Evolutionary conservation across 441 rosid genomes (phyloP).

Genomic region (Flueggea neowawraea): DNA sequence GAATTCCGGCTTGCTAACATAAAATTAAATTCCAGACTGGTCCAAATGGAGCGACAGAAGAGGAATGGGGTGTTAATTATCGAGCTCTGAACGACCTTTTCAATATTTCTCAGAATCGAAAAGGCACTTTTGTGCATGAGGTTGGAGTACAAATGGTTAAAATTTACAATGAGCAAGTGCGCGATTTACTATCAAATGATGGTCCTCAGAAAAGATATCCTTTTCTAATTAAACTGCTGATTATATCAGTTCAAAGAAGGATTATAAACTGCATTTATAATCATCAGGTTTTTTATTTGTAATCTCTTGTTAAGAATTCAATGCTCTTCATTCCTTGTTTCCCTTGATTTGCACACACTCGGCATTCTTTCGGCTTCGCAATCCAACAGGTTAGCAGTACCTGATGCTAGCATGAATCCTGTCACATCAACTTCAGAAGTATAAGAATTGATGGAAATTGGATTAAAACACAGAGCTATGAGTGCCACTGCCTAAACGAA

Average conservation of each 20-base stretch:
- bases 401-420: slow-evolving; percentile 87
- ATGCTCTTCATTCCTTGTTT: slow-evolving; percentile 15
- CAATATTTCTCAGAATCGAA: slow-evolving; percentile 61
- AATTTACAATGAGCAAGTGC: slow-evolving; percentile 94
- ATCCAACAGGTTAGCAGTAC: slow-evolving; percentile 91
- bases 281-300: no score
- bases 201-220: slow-evolving; percentile 86
- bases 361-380: slow-evolving; percentile 84
- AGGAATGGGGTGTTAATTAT: slow-evolving; percentile 95
- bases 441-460: slow-evolving; percentile 74
- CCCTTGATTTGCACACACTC: slow-evolving; percentile 84
- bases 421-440: slow-evolving; percentile 86
- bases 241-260: neutral
- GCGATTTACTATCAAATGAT: slow-evolving; percentile 66
- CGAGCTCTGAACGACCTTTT: slow-evolving; percentile 94
- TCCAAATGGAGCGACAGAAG: slow-evolving; percentile 66
- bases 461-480: slow-evolving; percentile 80
- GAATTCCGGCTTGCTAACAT: neutral
- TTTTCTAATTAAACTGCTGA: slow-evolving; percentile 17
- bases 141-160: slow-evolving; percentile 93
- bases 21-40: slow-evolving; percentile 54
- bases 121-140: slow-evolving; percentile 52
- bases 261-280: no score
- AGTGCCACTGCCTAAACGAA: slow-evolving; percentile 95
- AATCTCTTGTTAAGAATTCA: no score